Conservation (phyloP, 441 rosid genomes). For the Pelargonium fulgidum region DNA sequence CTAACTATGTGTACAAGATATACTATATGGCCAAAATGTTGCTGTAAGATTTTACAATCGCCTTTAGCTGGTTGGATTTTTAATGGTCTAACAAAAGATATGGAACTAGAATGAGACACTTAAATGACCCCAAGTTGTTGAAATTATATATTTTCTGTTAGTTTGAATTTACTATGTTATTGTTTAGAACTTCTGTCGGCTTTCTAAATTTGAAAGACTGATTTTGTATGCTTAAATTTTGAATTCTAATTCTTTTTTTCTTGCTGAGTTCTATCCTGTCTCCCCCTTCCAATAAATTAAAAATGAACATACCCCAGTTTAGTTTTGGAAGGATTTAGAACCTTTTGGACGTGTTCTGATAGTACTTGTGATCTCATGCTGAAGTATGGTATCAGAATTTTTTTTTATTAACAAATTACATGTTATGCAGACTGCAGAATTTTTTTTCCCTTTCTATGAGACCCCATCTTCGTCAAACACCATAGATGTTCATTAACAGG, state of each 20-base stretch:
- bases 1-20: background rate
- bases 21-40: background rate
- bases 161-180: background rate
- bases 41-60: background rate
- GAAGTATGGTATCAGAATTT: background rate
- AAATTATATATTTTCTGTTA: background rate
- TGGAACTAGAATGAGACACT: background rate
- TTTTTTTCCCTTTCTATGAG: no score
- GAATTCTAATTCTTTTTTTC: background rate
- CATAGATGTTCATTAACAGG: slow-evolving; percentile 1
- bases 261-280: background rate
- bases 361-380: background rate
- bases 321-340: no score
- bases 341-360: background rate
- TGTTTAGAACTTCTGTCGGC: background rate
- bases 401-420: background rate
- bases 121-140: background rate
- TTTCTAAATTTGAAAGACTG: background rate
- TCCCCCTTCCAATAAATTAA: background rate
- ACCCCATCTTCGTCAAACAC: slow-evolving; percentile 3
- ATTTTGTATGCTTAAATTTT: background rate
- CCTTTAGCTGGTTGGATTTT: background rate
- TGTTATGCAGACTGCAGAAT: background rate
- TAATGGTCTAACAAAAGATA: background rate
- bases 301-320: background rate